Evolutionary conservation across 441 rosid genomes (phyloP), one percentile per base, ranked within the genome.

Genomic region (Adansonia rubrostipa): DNA sequence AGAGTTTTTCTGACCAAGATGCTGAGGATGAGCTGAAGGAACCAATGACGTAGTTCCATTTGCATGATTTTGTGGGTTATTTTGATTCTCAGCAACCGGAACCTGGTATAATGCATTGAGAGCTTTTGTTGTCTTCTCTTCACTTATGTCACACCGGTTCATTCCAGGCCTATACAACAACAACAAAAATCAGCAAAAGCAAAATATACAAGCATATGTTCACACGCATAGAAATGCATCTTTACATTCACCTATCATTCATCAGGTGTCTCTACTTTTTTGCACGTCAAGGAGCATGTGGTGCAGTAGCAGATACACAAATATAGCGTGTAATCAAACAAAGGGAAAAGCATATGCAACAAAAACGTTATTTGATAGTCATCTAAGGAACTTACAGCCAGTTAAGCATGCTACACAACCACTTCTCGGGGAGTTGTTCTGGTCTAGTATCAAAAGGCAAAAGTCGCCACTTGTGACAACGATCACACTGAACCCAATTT

Each of bases 371-470:
- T 63, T 45, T 63, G 19, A 75, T 19, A 47, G 7, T 47, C 58
- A 0, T 24, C 57, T 58, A 68, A 19, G 73, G 80, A 78, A 89
- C 97, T 93, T 90, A 93, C 95, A 93, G 90, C 98, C 98, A 93
- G 33, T 83, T 83, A 50, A 86, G 88, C 98, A 93, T 93, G 82
- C 92, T 82, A 85, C 98, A 93, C 65, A 80, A 48, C 96, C 98
- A 93, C 85, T 86, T 87, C 2, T 88, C 88, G 62, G 98, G 95
- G 67, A 93, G 92, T 62, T 86, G 82, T 20, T 88, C 86, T 14
- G 88, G 80, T 50, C 36, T 85, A 82, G 68, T 73, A 67, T 85
- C 90, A 75, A 28, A 64, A n/a, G 96, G 98, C 63, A 93, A 86
- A 71, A 90, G 83, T 79, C 98, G 92, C 98, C 98, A 92, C 68